Percentiles rank a stretch among this genome's conserved stretches.
phyloP scores from a whole-genome alignment of 192 early-diverging fungal species.

The Podila minutissima region DNA sequence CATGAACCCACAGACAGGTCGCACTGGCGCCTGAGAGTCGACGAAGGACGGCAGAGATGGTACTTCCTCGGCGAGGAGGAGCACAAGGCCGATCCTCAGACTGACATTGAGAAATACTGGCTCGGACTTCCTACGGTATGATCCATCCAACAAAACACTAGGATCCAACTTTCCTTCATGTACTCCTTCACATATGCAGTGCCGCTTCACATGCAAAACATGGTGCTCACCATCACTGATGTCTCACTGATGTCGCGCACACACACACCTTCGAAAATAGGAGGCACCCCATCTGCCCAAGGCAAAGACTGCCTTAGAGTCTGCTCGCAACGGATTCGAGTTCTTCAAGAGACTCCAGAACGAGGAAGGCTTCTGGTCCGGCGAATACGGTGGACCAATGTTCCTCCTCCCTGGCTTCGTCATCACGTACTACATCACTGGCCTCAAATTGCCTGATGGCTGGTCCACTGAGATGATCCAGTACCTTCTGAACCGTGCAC shows the following conservation, averaged over 20 bases:
- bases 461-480: slow-evolving; percentile 83
- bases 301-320: slow-evolving; percentile 76
- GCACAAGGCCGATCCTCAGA: slow-evolving; percentile 74
- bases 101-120: slow-evolving; percentile 87
- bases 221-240: no score
- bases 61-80: slow-evolving; percentile 75
- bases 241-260: no score
- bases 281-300: slow-evolving; percentile 62
- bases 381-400: slow-evolving; percentile 97
- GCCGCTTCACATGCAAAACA: background rate
- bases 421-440: slow-evolving; percentile 90
- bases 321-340: slow-evolving; percentile 91
- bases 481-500: slow-evolving; percentile 86
- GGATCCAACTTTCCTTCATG: background rate
- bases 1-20: slow-evolving; percentile 73
- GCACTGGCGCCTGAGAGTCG: slow-evolving; percentile 88
- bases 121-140: slow-evolving; percentile 74
- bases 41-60: slow-evolving; percentile 94
- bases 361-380: slow-evolving; percentile 94
- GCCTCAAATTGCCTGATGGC: slow-evolving; percentile 68
- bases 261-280: slow-evolving; percentile 20
- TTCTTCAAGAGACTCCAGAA: slow-evolving; percentile 92
- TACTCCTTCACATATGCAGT: background rate
- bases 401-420: slow-evolving; percentile 94
- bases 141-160: no score